A percentile compares a stretch with the other conserved stretches of the same genome.
These are phyloP conservation scores for Rheum nobile DNA, from an alignment of 148 eudicot species.

Conservation along the genomic window DNA sequence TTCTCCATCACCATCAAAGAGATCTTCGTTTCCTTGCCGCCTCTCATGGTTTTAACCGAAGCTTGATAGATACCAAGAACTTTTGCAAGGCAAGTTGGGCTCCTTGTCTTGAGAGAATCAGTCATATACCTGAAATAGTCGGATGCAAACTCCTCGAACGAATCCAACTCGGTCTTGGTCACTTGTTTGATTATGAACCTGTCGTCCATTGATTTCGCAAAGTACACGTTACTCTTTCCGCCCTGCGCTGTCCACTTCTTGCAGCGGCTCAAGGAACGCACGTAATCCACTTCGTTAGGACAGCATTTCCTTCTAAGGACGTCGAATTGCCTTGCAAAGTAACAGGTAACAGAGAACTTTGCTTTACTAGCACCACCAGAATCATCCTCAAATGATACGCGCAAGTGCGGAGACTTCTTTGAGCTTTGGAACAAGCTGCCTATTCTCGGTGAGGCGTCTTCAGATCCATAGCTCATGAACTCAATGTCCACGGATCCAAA, in stretches of 20 bases:
- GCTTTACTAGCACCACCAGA: conserved; percentile 42
- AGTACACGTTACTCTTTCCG: conserved; percentile 90
- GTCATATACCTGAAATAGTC: conserved; percentile 75
- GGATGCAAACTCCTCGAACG: conserved; percentile 77
- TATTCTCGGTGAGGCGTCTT: conserved; percentile 37
- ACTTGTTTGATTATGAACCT: conserved; percentile 87
- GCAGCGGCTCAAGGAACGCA: conserved; percentile 93
- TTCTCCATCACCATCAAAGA: conserved; percentile 96
- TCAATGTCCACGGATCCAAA: conserved; percentile 64
- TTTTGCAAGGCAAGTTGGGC: conserved; percentile 96
- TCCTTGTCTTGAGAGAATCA: conserved; percentile 53
- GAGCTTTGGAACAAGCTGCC: conserved; percentile 26
- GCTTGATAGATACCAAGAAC: conserved; percentile 46
- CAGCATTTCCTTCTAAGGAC: conserved; percentile 66
- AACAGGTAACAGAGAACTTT: conserved; percentile 73
- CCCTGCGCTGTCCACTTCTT: conserved; percentile 95
- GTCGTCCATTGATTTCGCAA: conserved; percentile 91
- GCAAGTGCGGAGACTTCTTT: conserved; percentile 61
- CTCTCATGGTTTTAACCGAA: conserved; percentile 44
- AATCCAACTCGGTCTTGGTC: conserved; percentile 84
- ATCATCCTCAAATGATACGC: conserved; percentile 66
- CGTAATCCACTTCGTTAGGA: conserved; percentile 54
- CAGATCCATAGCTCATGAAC: conserved; percentile 40
- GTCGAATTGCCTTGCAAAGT: conserved; percentile 76
- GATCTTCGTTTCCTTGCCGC: conserved; percentile 85